These are phyloP conservation scores for Paramecium tetraurelia DNA, from an alignment of 73 alveolate species.

Conservation along the genomic window DNA sequence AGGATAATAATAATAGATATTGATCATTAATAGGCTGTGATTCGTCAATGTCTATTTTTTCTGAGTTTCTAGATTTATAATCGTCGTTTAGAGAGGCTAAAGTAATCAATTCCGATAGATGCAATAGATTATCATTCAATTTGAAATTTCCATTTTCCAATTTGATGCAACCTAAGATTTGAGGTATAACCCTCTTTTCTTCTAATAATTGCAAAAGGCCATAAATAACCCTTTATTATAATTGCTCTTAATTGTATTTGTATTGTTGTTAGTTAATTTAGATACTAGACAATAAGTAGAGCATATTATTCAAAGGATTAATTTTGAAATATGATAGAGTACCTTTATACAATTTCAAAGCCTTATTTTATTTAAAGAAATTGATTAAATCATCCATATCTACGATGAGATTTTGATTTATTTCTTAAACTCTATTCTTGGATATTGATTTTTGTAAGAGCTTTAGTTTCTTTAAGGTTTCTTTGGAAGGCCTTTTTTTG, in stretches of 20 bases:
- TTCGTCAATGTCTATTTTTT: neutral
- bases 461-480: neutral
- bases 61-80: neutral
- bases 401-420: neutral
- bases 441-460: neutral
- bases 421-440: neutral
- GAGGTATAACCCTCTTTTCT: neutral
- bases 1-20: neutral
- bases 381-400: neutral
- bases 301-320: neutral
- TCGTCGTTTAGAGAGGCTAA: neutral
- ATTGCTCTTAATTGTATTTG: neutral
- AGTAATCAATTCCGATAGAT: neutral
- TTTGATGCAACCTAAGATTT: neutral
- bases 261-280: neutral
- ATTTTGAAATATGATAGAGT: neutral
- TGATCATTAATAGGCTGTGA: neutral
- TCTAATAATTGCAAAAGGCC: neutral
- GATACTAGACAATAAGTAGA: neutral
- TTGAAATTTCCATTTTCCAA: neutral
- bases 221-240: neutral
- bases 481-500: neutral
- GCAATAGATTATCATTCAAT: neutral
- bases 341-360: neutral
- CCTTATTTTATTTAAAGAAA: neutral